Conservation (phyloP, 2,329 filamentous ascomycete genomes). For the Plenodomus tracheiphilus region DNA sequence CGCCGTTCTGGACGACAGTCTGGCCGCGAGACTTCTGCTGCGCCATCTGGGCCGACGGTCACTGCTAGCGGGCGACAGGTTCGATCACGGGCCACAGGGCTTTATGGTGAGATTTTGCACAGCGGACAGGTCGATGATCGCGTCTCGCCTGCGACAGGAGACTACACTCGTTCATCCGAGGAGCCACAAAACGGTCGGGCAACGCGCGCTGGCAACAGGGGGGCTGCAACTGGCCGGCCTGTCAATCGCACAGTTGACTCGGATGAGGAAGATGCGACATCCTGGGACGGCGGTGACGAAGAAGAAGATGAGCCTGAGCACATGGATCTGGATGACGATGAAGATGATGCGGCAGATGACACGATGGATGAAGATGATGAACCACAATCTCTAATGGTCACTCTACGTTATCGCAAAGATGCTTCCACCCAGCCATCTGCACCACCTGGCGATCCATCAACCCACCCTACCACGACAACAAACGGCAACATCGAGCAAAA, state of each 20-base stretch:
- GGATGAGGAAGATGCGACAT: conserved; percentile 65
- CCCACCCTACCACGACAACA: background rate
- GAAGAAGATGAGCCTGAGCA: conserved; percentile 73
- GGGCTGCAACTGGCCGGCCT: conserved; percentile 22
- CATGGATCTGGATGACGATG: conserved; percentile 61
- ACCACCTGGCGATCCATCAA: background rate
- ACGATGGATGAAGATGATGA: conserved; percentile 40
- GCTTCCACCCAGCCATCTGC: conserved; percentile 6
- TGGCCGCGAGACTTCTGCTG: conserved; percentile 71
- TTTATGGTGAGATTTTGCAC: conserved; percentile 66
- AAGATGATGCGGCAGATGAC: conserved; percentile 50
- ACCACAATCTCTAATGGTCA: conserved; percentile 70
- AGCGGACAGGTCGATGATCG: conserved; percentile 54
- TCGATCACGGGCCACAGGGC: conserved; percentile 62
- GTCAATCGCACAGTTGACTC: conserved; percentile 54
- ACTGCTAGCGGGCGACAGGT: conserved; percentile 90
- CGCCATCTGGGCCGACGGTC: conserved; percentile 64
- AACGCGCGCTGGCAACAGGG: conserved; percentile 39
- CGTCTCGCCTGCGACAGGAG: conserved; percentile 49
- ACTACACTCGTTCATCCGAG: conserved; percentile 50
- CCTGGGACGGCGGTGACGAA: conserved; percentile 74
- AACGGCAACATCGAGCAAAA: conserved; percentile 3
- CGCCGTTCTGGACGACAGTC: conserved; percentile 69
- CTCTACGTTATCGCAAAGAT: conserved; percentile 54
- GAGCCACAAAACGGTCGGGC: conserved; percentile 53